These are phyloP conservation scores for Metschnikowia borealis DNA, from an alignment of 805 yeast genomes.

Conservation along the genomic window DNA sequence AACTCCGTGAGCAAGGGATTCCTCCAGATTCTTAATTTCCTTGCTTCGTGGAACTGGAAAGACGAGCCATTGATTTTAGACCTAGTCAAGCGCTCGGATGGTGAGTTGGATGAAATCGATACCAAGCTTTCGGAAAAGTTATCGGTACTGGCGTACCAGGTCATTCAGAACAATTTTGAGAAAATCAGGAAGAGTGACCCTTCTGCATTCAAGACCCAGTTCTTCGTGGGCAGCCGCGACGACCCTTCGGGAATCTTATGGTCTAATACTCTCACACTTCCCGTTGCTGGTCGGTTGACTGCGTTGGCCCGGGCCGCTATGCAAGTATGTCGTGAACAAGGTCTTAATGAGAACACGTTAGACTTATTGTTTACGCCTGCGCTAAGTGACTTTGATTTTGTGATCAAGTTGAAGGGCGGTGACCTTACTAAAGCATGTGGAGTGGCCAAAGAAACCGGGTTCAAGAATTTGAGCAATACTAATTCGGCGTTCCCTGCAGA, in stretches of 20 bases:
- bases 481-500: slow-evolving; percentile 43
- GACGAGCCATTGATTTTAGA: slow-evolving; percentile 82
- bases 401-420: slow-evolving; percentile 51
- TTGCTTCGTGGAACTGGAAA: slow-evolving; percentile 92
- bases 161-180: slow-evolving; percentile 60
- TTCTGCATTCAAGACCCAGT: slow-evolving; percentile 69
- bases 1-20: slow-evolving; percentile 79
- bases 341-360: slow-evolving; percentile 36
- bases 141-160: slow-evolving; percentile 57
- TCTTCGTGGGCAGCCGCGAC: slow-evolving; percentile 75
- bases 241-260: slow-evolving; percentile 87
- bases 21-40: slow-evolving; percentile 61
- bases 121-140: slow-evolving; percentile 57
- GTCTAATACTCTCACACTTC: slow-evolving; percentile 60
- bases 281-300: slow-evolving; percentile 84
- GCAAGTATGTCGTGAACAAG: slow-evolving; percentile 47
- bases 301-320: slow-evolving; percentile 78
- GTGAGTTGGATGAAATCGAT: slow-evolving; percentile 26
- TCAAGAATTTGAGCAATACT: slow-evolving; percentile 53
- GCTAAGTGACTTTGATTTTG: slow-evolving; percentile 77
- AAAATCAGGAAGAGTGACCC: slow-evolving; percentile 76
- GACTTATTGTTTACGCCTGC: slow-evolving; percentile 75
- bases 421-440: slow-evolving; percentile 51
- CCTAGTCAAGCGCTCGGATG: slow-evolving; percentile 44
- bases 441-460: slow-evolving; percentile 48